Base-by-base conservation (phyloP, 495 filamentous ascomycete species). In the Cryomyces minteri region DNA sequence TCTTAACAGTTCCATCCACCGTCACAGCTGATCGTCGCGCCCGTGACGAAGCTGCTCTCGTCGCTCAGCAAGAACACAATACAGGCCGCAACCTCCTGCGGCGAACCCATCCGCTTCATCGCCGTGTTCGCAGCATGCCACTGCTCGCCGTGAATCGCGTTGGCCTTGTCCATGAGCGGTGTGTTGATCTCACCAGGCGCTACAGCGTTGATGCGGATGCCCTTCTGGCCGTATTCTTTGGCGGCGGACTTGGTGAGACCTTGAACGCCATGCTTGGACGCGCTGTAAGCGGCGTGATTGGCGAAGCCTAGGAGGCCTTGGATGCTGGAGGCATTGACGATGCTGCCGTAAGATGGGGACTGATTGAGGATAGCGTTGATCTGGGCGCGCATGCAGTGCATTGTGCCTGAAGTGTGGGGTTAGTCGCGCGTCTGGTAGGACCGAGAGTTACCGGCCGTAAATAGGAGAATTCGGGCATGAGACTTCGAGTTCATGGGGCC, bases 161-260 rank as follows among this genome's bases (percentile, higher is more conserved):
- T 12, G 40, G 43, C 14, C 31, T 45, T 39, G 44, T 45, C 43
- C 41, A 52, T 48, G 49, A 58, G 48, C 4, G 52, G 52, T 7
- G 49, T 50, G 25, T 52, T 45, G 29, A 58, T 54, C 39, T 47
- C 14, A 10, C 55, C 52, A 43, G 58, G 58, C 25, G 47, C 45
- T n/a, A 61, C 40, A 36, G 67, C 63, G 58, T 82, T 82, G 29
- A 80, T 67, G 44, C 77, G 59, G 47, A 80, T 68, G 14, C 59
- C 62, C 39, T 62, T 66, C 12, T 44, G 46, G 6, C 73, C 73
- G 42, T 65, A 67, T 55, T 80, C 75, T 45, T 67, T 70, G 1
- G 77, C 75, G n/a, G 73, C 73, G 8, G 62, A 61, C 49, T 59
- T 69, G 7, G 74, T 77, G 50, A 82, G 54, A 10, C 74, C 77